phyloP scores from a whole-genome alignment of 208 protist genomes.

The Baffinella frigidus region DNA sequence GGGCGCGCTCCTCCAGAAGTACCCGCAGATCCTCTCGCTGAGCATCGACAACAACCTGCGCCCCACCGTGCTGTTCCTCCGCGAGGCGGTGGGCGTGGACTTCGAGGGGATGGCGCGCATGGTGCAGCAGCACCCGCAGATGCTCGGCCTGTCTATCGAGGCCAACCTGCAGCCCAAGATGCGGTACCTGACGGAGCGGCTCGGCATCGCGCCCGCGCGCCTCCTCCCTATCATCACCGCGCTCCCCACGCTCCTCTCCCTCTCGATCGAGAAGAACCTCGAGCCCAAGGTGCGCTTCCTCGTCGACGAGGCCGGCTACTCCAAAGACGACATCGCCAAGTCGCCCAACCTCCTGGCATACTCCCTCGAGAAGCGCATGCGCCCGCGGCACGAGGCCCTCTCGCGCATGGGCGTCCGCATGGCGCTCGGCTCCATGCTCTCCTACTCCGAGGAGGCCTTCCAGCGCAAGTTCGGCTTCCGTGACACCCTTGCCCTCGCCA shows the following conservation, averaged over 20 bases:
- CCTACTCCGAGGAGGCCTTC: background rate
- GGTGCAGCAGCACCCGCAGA: background rate
- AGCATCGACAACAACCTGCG: slow-evolving; percentile 8
- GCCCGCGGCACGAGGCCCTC: background rate
- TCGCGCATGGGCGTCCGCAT: background rate
- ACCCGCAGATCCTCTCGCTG: slow-evolving; percentile 37
- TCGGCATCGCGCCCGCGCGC: background rate
- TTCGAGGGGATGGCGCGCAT: background rate
- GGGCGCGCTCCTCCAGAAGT: background rate
- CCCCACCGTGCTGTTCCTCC: slow-evolving; percentile 18
- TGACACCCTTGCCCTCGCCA: too few relatives aligned
- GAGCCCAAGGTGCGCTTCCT: slow-evolving; percentile 5
- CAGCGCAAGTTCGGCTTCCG: background rate
- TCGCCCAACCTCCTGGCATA: slow-evolving; percentile 24
- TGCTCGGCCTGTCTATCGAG: slow-evolving; percentile 25
- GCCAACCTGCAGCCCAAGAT: slow-evolving; percentile 16
- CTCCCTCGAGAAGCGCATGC: slow-evolving; percentile 4
- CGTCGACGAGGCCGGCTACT: background rate
- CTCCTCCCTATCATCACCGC: background rate
- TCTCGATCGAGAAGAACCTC: background rate
- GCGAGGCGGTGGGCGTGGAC: background rate
- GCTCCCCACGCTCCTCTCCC: background rate
- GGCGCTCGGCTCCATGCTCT: background rate
- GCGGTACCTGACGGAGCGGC: background rate
- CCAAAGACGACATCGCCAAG: background rate